These are phyloP conservation scores for Dactylellina drechsleri DNA, from an alignment of 2,329 filamentous ascomycete species.

Conservation along the genomic window DNA sequence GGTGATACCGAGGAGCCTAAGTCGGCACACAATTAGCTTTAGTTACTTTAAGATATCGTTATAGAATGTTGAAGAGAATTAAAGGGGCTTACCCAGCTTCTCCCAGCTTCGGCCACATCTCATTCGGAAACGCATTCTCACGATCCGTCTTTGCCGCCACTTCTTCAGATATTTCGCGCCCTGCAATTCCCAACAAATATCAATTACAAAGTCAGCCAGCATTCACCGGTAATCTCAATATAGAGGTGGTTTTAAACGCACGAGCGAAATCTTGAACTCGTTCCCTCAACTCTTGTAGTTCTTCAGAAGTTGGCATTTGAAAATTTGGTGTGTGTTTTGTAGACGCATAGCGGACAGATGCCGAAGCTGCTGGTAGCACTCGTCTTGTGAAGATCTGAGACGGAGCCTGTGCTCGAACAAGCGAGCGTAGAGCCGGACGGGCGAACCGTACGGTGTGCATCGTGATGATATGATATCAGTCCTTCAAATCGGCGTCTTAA, in stretches of 20 bases:
- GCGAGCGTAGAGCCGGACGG: conserved; percentile 27
- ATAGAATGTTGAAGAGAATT: neutral
- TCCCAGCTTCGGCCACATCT: conserved; percentile 94
- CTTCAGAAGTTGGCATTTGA: conserved; percentile 73
- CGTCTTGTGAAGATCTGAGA: conserved; percentile 59
- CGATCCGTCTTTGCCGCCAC: conserved; percentile 84
- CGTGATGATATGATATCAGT: neutral
- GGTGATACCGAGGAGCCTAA: conserved; percentile 86
- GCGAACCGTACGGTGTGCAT: conserved; percentile 34
- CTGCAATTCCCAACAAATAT: conserved; percentile 58
- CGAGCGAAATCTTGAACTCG: conserved; percentile 86
- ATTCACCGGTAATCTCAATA: neutral
- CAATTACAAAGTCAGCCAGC: neutral
- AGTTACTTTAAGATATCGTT: neutral
- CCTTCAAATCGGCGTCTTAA: neutral
- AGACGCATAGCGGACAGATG: conserved; percentile 67
- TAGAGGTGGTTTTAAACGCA: conserved; percentile 57
- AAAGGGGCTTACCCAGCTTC: conserved; percentile 72
- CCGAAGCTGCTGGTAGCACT: conserved; percentile 61
- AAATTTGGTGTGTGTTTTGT: conserved; percentile 75
- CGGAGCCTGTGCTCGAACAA: conserved; percentile 7
- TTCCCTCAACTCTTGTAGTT: conserved; percentile 82
- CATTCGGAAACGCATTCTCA: conserved; percentile 84
- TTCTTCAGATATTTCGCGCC: conserved; percentile 85
- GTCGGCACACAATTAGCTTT: conserved; percentile 13